Evolutionary conservation across 352 stramenopile genomes (phyloP).

Genomic region (Pythium coloratum): DNA sequence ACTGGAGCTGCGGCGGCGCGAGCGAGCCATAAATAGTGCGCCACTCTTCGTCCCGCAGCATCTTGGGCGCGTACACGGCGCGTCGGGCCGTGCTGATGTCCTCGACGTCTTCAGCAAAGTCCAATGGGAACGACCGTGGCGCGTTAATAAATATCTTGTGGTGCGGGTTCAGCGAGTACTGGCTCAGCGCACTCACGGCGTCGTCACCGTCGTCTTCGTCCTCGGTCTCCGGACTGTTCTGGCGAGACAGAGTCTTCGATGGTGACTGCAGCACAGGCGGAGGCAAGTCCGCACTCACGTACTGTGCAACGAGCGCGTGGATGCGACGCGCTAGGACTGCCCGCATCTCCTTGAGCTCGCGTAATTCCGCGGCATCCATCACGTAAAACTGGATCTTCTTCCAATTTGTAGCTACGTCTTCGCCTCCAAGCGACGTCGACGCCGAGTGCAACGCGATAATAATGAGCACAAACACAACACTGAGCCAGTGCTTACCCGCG

Average conservation of each 20-base stretch:
- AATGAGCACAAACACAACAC: conserved; percentile 31
- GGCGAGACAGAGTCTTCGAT: conserved; percentile 40
- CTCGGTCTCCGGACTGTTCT: conserved; percentile 37
- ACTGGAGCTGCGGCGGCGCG: conserved; percentile 50
- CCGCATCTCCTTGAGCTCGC: conserved; percentile 53
- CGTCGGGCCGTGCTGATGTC: conserved; percentile 42
- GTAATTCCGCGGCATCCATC: conserved; percentile 57
- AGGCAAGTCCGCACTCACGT: conserved; percentile 63
- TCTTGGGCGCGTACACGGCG: conserved; percentile 66
- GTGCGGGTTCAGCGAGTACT: conserved; percentile 72
- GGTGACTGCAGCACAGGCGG: conserved; percentile 62
- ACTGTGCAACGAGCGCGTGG: conserved; percentile 65
- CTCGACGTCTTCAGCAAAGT: conserved; percentile 45
- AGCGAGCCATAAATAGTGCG: conserved; percentile 69
- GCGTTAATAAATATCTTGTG: conserved; percentile 87
- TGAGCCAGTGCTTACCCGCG: conserved; percentile 32
- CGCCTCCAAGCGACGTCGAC: conserved; percentile 35
- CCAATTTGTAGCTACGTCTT: conserved; percentile 57
- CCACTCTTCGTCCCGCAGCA: conserved; percentile 72
- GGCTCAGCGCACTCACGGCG: conserved; percentile 47
- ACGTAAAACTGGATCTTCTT: conserved; percentile 78
- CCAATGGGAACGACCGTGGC: conserved; percentile 61
- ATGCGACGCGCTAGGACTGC: conserved; percentile 59
- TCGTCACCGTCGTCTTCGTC: conserved; percentile 15
- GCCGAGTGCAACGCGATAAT: conserved; percentile 38